These are phyloP conservation scores for Cardiospermum halicacabum DNA, from an alignment of 345 rosid genomes.

Conservation along the genomic window DNA sequence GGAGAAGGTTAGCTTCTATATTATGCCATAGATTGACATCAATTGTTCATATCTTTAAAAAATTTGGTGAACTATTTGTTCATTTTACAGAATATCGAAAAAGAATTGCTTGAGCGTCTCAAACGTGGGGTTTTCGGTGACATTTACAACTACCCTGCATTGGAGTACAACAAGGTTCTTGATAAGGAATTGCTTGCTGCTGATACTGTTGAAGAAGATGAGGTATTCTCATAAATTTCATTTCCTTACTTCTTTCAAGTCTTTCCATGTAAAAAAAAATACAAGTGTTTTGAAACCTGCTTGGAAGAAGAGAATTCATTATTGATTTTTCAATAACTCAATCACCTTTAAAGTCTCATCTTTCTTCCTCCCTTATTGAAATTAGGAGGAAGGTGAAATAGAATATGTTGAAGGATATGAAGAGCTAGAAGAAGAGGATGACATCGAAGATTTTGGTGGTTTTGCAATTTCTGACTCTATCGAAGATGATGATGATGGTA, in stretches of 20 bases:
- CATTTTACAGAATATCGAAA: slow-evolving; percentile 67
- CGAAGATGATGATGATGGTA: too few species aligned
- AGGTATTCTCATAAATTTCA: slow-evolving; percentile 30
- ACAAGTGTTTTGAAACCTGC: too few species aligned
- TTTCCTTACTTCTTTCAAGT: not conserved
- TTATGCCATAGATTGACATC: not conserved
- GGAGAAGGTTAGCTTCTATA: slow-evolving; percentile 55
- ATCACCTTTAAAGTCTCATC: too few species aligned
- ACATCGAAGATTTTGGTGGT: too few species aligned
- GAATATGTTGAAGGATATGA: too few species aligned
- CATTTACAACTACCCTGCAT: slow-evolving; percentile 60
- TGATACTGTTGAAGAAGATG: slow-evolving; percentile 40
- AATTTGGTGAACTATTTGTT: slow-evolving; percentile 2
- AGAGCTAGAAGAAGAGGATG: too few species aligned
- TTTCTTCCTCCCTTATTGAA: too few species aligned
- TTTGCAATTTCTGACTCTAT: too few species aligned
- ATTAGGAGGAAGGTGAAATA: too few species aligned
- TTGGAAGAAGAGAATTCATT: not conserved
- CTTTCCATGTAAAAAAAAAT: too few species aligned
- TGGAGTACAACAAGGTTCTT: slow-evolving; percentile 41
- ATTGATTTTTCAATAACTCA: not conserved
- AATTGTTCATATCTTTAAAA: not conserved
- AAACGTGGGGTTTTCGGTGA: slow-evolving; percentile 62
- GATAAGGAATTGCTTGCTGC: slow-evolving; percentile 36
- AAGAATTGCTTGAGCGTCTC: slow-evolving; percentile 77